Base-by-base conservation (phyloP, 2,329 filamentous ascomycete genomes). In the Aspergillus transmontanensis region DNA sequence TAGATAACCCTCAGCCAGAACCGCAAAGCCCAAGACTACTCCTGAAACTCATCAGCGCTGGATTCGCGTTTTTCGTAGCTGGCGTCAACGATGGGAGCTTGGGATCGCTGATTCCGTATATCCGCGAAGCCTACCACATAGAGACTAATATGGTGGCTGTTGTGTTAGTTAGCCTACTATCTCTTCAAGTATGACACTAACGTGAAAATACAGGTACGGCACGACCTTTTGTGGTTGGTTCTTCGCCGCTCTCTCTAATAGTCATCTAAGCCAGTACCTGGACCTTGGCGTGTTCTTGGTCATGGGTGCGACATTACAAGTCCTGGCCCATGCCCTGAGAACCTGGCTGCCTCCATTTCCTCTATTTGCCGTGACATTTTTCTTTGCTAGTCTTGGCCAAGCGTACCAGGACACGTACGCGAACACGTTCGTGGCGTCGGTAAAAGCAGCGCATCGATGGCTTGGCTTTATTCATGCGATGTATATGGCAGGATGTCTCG, bases 51-150 rank as follows among this genome's bases (percentile, higher is more conserved):
- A 59, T 84, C 43, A 85, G 84, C 50, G 82, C 85, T 2, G 84
- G 83, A 0, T 84, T 89, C 65, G 87, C 86, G 0, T 90, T 90
- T 77, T 89, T 90, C 69, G 86, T 87, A 34, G 86, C 88, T 0
- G 88, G 88, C 0, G 80, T 86, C 55, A 90, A 89, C 61, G 88
- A 90, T 71, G 88, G 88, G 36, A 88, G 84, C 64, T 77, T 90
- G 0, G 88, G 88, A 2, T 82, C 88, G 1, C 66, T 90, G 16
- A 83, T 90, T 1, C 88, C 88, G 0, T 88, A 90, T 68, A 81
- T 90, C 11, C 81, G 90, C 4, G 79, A 82, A 6, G 82, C 83
- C 3, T 89, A 89, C 68, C 65, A 77, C 6, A 82, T 88, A 53
- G 82, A 76, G 14, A 87, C 85, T 0, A 83, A 82, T 26, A 78